These are phyloP conservation scores for Coniochaeta ligniaria DNA, from an alignment of 2,329 filamentous ascomycete genomes.

Conservation along the genomic window DNA sequence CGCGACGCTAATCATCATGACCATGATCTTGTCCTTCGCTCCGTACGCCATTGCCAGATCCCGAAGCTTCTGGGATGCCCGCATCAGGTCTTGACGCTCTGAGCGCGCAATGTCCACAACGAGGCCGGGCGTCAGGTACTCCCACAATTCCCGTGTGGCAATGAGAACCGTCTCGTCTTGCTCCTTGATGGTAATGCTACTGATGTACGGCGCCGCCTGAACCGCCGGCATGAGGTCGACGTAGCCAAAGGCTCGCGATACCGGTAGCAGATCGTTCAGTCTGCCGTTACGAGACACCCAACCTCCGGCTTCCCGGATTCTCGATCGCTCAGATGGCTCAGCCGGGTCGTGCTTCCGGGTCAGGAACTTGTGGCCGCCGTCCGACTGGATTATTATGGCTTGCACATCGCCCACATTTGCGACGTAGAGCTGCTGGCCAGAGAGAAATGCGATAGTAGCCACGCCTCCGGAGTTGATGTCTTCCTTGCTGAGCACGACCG, in stretches of 20 bases:
- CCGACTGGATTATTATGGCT: conserved; percentile 88
- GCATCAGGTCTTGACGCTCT: conserved; percentile 86
- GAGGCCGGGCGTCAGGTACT: conserved; percentile 82
- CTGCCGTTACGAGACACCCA: conserved; percentile 94
- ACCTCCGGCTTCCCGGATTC: conserved; percentile 89
- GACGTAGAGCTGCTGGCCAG: conserved; percentile 83
- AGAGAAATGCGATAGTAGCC: conserved; percentile 84
- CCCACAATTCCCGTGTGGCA: conserved; percentile 90
- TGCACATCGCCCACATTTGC: conserved; percentile 95
- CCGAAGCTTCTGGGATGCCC: conserved; percentile 86
- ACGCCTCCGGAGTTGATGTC: conserved; percentile 87
- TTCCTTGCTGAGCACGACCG: conserved; percentile 76
- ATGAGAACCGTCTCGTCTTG: conserved; percentile 91
- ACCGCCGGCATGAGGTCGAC: conserved; percentile 87
- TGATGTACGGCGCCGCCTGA: conserved; percentile 81
- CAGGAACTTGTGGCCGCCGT: conserved; percentile 74
- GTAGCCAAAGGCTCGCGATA: conserved; percentile 93
- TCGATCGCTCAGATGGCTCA: conserved; percentile 72
- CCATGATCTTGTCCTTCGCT: conserved; percentile 92
- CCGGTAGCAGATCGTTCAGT: conserved; percentile 83
- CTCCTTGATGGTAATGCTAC: conserved; percentile 71
- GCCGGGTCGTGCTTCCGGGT: conserved; percentile 92
- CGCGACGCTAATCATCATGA: conserved; percentile 93
- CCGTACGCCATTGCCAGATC: conserved; percentile 95
- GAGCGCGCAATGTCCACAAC: conserved; percentile 86